phyloP scores from a whole-genome alignment of 2,329 filamentous ascomycete species.

The Nothophoma quercina region DNA sequence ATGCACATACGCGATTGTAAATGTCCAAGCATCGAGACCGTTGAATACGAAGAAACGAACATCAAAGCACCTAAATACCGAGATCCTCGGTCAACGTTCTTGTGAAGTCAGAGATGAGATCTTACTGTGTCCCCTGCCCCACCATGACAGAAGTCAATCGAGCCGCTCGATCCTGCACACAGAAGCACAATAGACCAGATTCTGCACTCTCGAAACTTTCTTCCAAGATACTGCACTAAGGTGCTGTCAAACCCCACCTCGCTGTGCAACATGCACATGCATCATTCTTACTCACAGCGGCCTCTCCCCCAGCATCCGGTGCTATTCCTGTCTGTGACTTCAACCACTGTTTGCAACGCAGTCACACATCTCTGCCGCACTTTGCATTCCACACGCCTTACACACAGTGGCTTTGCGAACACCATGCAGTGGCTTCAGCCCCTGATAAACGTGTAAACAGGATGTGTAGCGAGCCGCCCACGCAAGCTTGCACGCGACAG shows the following conservation, averaged over 20 bases:
- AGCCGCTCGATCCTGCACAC: not conserved
- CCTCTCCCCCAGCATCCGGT: not conserved
- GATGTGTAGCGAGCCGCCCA: conserved; percentile 10
- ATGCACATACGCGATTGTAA: not conserved
- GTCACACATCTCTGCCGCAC: not conserved
- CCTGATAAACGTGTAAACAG: too few species aligned
- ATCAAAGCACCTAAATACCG: too few species aligned
- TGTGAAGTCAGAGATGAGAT: too few species aligned
- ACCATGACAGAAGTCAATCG: not conserved
- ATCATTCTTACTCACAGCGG: conserved; percentile 4
- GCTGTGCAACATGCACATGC: conserved; percentile 12
- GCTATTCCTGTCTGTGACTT: conserved; percentile 4
- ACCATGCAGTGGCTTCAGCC: not conserved
- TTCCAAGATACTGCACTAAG: not conserved
- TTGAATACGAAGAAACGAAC: not conserved
- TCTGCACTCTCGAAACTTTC: not conserved
- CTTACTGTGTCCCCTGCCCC: not conserved
- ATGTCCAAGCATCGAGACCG: not conserved
- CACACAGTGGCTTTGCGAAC: not conserved
- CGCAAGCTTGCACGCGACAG: not conserved
- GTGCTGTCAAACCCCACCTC: not conserved
- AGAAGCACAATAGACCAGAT: not conserved
- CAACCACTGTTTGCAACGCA: too few species aligned
- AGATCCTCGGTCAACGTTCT: too few species aligned
- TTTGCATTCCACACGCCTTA: not conserved